phyloP scores from a whole-genome alignment of 805 yeast species.

The Metschnikowia continentalis region DNA sequence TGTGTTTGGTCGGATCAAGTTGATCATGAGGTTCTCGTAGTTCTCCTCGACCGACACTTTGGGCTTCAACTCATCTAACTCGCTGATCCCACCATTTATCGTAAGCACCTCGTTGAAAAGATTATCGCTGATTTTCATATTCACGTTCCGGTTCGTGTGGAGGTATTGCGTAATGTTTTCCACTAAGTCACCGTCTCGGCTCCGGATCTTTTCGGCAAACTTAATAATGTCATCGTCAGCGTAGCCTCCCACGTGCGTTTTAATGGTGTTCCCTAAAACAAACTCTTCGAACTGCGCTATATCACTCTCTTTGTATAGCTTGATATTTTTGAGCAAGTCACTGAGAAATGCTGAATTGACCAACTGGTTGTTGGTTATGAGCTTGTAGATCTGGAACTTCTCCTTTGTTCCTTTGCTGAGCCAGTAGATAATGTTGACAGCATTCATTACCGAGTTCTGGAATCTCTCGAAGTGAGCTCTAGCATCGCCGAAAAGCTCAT shows the following conservation, averaged over 20 bases:
- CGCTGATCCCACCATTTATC: constrained; percentile 24
- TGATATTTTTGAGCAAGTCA: constrained; percentile 17
- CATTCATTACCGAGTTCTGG: constrained; percentile 24
- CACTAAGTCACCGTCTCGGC: constrained; percentile 2
- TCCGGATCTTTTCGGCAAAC: constrained; percentile 1
- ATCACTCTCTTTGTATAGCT: constrained; percentile 3
- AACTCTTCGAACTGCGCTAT: constrained; percentile 6
- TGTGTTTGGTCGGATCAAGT: constrained; percentile 33
- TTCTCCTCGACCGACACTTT: constrained; percentile 31
- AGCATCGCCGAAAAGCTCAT: constrained; percentile 15
- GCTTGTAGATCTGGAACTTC: constrained; percentile 30
- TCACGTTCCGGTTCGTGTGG: constrained; percentile 13
- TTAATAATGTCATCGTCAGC: constrained; percentile 9
- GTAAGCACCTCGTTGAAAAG: constrained; percentile 33
- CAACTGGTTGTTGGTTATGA: constrained; percentile 27
- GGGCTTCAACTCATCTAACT: constrained; percentile 13
- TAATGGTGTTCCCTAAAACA: constrained; percentile 8
- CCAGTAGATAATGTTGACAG: constrained; percentile 22
- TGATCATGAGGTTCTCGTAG: constrained; percentile 35
- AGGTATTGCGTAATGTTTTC: constrained; percentile 17
- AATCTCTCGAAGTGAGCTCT: constrained; percentile 21
- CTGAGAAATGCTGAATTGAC: constrained; percentile 24
- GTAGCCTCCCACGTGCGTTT: constrained; percentile 1
- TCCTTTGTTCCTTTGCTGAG: constrained; percentile 19
- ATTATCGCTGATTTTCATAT: constrained; percentile 22